Conservation (phyloP, 2,329 filamentous ascomycete genomes). For the Sporothrix inflata region DNA sequence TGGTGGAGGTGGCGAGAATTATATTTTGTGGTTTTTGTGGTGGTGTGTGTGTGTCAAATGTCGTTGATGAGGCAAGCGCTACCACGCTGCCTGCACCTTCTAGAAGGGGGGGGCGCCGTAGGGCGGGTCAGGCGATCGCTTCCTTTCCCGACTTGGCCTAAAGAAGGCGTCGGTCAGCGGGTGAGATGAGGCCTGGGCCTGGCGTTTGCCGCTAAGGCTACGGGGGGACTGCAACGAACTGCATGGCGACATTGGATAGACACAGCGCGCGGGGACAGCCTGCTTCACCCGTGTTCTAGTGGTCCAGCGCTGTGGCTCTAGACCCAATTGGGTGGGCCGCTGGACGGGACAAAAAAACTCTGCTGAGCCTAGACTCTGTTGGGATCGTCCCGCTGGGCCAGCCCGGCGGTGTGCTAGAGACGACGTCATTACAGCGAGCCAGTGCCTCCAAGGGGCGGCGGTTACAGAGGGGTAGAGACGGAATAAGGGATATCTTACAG, state of each 20-base stretch:
- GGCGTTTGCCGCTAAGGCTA: conserved; percentile 15
- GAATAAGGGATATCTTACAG: no score
- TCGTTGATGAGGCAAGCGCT: conserved; percentile 18
- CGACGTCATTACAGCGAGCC: background rate
- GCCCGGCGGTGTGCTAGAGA: background rate
- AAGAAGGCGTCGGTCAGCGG: conserved; percentile 24
- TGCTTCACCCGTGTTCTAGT: no score
- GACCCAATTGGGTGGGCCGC: background rate
- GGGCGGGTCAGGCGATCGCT: conserved; percentile 21
- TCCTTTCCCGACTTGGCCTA: conserved; percentile 21
- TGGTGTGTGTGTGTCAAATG: background rate
- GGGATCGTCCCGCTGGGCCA: background rate
- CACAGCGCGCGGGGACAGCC: no score
- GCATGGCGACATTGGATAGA: background rate
- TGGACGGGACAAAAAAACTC: background rate
- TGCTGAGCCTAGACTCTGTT: background rate
- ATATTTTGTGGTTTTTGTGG: background rate
- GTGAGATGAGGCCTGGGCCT: conserved; percentile 6
- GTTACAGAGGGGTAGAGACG: no score
- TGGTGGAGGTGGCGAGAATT: conserved; percentile 20
- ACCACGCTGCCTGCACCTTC: background rate
- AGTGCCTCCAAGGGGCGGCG: background rate
- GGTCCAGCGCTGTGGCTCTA: no score
- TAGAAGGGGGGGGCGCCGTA: background rate
- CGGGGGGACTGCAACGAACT: background rate